Base-by-base conservation (phyloP, 208 protist genomes). In the Leptomonas seymouri region DNA sequence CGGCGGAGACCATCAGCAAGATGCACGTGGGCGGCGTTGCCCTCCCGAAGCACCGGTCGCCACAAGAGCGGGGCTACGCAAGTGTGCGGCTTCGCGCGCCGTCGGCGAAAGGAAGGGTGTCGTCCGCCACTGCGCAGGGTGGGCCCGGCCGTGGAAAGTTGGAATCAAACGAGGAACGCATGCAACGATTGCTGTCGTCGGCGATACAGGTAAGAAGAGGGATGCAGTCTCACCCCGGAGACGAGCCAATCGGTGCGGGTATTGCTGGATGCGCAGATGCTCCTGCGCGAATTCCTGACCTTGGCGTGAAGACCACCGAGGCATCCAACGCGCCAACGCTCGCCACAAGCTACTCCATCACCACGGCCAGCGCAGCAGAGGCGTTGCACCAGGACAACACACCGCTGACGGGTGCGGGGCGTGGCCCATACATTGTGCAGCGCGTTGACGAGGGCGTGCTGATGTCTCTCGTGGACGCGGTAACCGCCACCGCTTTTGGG, bases 371-470 rank as follows among this genome's bases (percentile, higher is more conserved):
- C 6, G 84, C 77, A 0, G 61, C 76, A 7, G 74, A 85, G 44
- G 68, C 76, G 34, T 75, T 90, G 50, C 71, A 74, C 55, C 54
- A 71, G 20, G 81, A 82, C 74, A 74, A 63, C 25, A 64, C 78
- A 11, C 77, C 71, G n/a, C 60, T 90, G 18, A 87, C 85, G 2
- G 71, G 74, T 20, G 46, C 42, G 31, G 80, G 81, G n/a, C 82
- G 63, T 12, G 83, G 81, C 25, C 83, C 85, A 1, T 90, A 88
- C 68, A 73, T 82, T 18, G 77, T 82, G 74, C 84, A 83, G 39
- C 58, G 59, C 23, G 66, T 95, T 15, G 75, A 86, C 28, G 86
- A 93, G 41, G 79, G 85, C 54, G 84, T 84, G 14, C 69, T 95
- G 21, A 73, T 78, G 28, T 84, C 81, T 20, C 74, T 95, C 31